Percentiles rank a stretch among this genome's conserved stretches.
These are phyloP conservation scores for Galeopsis tetrahit DNA, from an alignment of 257 asterid species.

Conservation along the genomic window DNA sequence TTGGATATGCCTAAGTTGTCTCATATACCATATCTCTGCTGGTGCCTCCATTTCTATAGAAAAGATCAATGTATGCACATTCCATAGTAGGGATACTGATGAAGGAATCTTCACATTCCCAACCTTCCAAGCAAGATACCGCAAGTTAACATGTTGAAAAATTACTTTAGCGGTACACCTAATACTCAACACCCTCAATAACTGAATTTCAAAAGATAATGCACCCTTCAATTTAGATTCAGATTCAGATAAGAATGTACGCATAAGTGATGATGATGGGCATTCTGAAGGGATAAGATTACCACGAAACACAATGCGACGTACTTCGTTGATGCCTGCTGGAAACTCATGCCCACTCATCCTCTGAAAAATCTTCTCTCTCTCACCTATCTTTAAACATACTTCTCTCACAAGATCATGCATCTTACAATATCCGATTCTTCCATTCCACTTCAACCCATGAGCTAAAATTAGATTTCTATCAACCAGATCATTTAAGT, in stretches of 20 bases:
- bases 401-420: conserved; percentile 9
- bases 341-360: neutral
- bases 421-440: neutral
- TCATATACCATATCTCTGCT: too few relatives aligned
- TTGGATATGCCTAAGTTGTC: too few relatives aligned
- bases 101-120: neutral
- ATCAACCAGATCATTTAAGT: neutral
- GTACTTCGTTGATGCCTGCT: neutral
- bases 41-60: too few relatives aligned
- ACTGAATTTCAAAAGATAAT: neutral
- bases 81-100: neutral
- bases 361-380: neutral
- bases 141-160: neutral
- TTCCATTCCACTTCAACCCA: neutral
- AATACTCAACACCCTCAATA: neutral
- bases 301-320: neutral
- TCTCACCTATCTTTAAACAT: neutral
- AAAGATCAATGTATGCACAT: too few relatives aligned
- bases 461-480: neutral
- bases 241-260: neutral
- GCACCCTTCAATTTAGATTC: too few relatives aligned
- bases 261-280: neutral
- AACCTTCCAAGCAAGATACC: neutral
- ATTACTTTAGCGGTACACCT: too few relatives aligned
- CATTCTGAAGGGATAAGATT: neutral